Percentiles rank a stretch among this genome's conserved stretches.
These are phyloP conservation scores for Blepharisma stoltei DNA, from an alignment of 73 alveolate genomes.

Conservation along the genomic window DNA sequence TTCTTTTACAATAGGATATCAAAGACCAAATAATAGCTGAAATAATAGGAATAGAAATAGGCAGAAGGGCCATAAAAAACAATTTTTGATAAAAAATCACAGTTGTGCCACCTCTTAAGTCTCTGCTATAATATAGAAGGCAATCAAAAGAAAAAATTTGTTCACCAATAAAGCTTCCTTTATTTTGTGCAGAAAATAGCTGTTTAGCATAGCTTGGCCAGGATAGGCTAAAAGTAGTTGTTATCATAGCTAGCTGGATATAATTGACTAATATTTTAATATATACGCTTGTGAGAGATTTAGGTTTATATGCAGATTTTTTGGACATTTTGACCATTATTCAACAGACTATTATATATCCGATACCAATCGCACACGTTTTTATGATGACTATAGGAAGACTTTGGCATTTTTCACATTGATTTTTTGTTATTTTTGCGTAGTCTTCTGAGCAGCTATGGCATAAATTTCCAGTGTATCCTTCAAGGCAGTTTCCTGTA, in stretches of 20 bases:
- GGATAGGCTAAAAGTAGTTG: slow-evolving; percentile 53
- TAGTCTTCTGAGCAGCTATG: slow-evolving; percentile 62
- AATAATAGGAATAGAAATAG: slow-evolving; percentile 33
- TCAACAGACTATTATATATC: slow-evolving; percentile 16
- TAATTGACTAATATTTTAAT: slow-evolving; percentile 59
- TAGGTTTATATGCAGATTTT: slow-evolving; percentile 42
- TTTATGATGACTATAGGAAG: slow-evolving; percentile 34
- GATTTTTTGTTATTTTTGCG: slow-evolving; percentile 43
- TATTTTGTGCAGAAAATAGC: slow-evolving; percentile 40
- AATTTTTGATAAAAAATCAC: slow-evolving; percentile 42
- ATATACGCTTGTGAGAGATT: slow-evolving; percentile 43
- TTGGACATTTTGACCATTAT: slow-evolving; percentile 44
- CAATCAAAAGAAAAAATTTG: slow-evolving; percentile 64
- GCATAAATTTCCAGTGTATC: slow-evolving; percentile 63
- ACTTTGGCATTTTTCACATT: slow-evolving; percentile 53
- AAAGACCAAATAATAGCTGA: slow-evolving; percentile 39
- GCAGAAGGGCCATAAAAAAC: slow-evolving; percentile 39
- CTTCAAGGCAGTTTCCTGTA: slow-evolving; percentile 61
- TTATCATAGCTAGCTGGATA: slow-evolving; percentile 41
- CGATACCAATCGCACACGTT: slow-evolving; percentile 37
- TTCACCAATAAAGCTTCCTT: slow-evolving; percentile 43
- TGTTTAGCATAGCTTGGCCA: slow-evolving; percentile 55
- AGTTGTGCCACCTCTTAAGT: slow-evolving; percentile 14
- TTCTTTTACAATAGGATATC: slow-evolving; percentile 26
- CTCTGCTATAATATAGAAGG: slow-evolving; percentile 31